Percentiles rank a stretch among this genome's conserved stretches.
These are phyloP conservation scores for Fusarium sulawesiense DNA, from an alignment of 2,329 filamentous ascomycete genomes.

Conservation along the genomic window DNA sequence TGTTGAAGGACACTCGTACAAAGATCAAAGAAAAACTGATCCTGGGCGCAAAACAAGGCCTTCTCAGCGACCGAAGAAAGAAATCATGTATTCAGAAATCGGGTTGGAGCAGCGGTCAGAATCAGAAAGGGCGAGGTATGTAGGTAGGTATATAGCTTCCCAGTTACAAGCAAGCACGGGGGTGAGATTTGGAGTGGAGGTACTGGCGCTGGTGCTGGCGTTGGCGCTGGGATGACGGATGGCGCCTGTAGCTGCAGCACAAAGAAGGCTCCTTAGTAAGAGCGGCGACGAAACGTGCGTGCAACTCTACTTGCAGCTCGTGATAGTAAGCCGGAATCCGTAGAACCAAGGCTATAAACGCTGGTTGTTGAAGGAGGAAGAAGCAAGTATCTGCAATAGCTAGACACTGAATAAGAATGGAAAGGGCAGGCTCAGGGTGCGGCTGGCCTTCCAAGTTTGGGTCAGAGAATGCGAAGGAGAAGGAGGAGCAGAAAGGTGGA, in stretches of 20 bases:
- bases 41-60: constrained; percentile 33
- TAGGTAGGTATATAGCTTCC: constrained; percentile 24
- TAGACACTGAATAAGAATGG: constrained; percentile 34
- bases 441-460: constrained; percentile 29
- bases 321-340: constrained; percentile 23
- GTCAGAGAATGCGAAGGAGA: constrained; percentile 37
- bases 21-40: constrained; percentile 26
- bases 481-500: constrained; percentile 43
- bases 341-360: constrained; percentile 13
- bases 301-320: constrained; percentile 21
- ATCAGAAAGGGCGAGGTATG: constrained; percentile 22
- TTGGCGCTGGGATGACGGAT: constrained; percentile 30
- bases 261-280: constrained; percentile 25
- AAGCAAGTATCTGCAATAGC: neutral
- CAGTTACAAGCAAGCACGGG: constrained; percentile 35
- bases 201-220: constrained; percentile 28
- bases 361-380: constrained; percentile 24
- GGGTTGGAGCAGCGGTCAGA: constrained; percentile 40
- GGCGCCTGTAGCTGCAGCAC: constrained; percentile 31
- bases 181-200: constrained; percentile 36
- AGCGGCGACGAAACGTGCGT: constrained; percentile 16
- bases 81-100: constrained; percentile 43
- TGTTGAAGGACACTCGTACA: constrained; percentile 14
- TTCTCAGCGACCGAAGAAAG: constrained; percentile 32
- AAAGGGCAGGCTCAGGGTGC: constrained; percentile 17